A percentile compares a stretch with the other conserved stretches of the same genome.
These are phyloP conservation scores for Plasmodium reichenowi DNA, from an alignment of 169 alveolate species.

Conservation along the genomic window DNA sequence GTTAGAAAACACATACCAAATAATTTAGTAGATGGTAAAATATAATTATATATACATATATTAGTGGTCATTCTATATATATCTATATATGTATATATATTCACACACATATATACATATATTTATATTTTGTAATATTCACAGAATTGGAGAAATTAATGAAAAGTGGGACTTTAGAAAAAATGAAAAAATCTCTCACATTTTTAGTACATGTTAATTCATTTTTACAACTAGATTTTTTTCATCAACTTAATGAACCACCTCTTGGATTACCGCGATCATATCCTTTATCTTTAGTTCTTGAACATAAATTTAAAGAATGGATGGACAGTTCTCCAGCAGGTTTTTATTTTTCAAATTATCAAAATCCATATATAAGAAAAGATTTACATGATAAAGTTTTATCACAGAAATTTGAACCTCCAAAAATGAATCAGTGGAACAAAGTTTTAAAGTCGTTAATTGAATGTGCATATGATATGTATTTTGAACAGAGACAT, in stretches of 20 bases:
- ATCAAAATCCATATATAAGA: conserved; percentile 7
- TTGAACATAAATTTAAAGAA: conserved; percentile 20
- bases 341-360: conserved; percentile 56
- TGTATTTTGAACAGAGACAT: conserved; percentile 46
- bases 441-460: background rate
- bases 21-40: conserved; percentile 31
- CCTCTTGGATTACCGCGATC: background rate
- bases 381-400: background rate
- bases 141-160: conserved; percentile 33
- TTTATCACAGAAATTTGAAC: conserved; percentile 7
- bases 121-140: background rate
- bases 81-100: background rate
- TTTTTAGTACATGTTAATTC: conserved; percentile 49
- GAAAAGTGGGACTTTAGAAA: conserved; percentile 12
- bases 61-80: background rate
- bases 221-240: conserved; percentile 55
- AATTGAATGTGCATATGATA: conserved; percentile 6
- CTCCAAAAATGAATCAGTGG: conserved; percentile 17
- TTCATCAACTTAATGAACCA: conserved; percentile 36
- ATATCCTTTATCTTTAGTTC: conserved; percentile 12
- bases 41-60: background rate
- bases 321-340: background rate
- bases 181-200: conserved; percentile 20
- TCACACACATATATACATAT: background rate
- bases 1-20: conserved; percentile 6